phyloP scores from a whole-genome alignment of 495 filamentous ascomycete species.

The Penicillium herquei region DNA sequence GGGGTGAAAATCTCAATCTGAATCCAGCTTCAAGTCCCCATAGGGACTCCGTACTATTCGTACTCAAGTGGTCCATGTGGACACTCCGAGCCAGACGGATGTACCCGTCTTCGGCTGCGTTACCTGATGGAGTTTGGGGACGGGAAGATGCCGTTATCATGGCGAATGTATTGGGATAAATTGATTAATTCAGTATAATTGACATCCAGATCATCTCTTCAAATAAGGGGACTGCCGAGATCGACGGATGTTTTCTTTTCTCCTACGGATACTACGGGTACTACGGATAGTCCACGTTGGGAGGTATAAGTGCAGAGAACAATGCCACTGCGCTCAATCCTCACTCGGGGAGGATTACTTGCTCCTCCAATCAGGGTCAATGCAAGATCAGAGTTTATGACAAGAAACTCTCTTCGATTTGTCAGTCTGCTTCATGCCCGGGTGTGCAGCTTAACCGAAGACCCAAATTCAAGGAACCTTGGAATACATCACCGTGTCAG shows the following conservation, averaged over 20 bases:
- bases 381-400: background rate
- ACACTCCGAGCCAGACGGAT: conserved; percentile 13
- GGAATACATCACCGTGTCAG: no score
- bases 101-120: conserved; percentile 19
- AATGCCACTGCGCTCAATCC: background rate
- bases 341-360: background rate
- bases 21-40: no score
- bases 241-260: background rate
- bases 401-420: background rate
- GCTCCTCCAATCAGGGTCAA: background rate
- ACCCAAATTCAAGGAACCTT: no score
- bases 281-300: no score
- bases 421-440: background rate
- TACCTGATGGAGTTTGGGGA: conserved; percentile 12
- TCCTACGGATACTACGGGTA: no score
- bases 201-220: background rate
- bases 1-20: no score
- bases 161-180: background rate
- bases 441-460: no score
- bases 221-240: background rate
- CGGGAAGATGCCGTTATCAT: background rate
- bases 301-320: background rate
- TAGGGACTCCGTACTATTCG: no score
- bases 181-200: background rate
- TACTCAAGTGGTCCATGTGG: background rate